These are phyloP conservation scores for Diplosphaera chodatii DNA, from an alignment of 139 green algal genomes.

Conservation along the genomic window DNA sequence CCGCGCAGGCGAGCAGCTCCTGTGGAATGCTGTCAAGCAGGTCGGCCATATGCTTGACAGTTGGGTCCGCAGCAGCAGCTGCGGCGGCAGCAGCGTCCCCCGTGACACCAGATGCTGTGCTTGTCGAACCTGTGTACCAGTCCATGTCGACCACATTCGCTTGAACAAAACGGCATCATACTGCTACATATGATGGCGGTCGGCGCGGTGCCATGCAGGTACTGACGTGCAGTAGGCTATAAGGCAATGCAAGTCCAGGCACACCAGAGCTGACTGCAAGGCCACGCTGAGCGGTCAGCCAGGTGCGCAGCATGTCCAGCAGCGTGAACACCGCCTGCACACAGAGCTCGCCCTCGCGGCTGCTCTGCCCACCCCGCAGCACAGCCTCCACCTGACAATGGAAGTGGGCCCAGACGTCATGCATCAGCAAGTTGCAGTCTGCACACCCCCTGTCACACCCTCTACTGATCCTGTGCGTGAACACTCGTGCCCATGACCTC, in stretches of 20 bases:
- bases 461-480: too few species aligned
- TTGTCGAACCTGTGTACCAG: too few species aligned
- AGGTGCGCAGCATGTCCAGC: slow-evolving; percentile 74
- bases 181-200: too few species aligned
- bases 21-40: slow-evolving; percentile 60
- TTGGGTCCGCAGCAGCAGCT: not conserved
- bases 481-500: too few species aligned
- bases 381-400: slow-evolving; percentile 40
- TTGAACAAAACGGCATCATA: too few species aligned
- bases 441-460: too few species aligned
- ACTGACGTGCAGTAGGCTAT: too few species aligned
- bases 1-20: slow-evolving; percentile 51
- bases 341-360: slow-evolving; percentile 44
- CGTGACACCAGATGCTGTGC: not conserved
- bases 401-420: too few species aligned
- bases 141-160: too few species aligned
- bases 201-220: too few species aligned
- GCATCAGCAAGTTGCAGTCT: too few species aligned
- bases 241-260: too few species aligned
- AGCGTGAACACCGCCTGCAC: slow-evolving; percentile 77
- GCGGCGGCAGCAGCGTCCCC: not conserved
- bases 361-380: slow-evolving; percentile 15
- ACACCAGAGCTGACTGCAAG: not conserved
- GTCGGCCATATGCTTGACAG: slow-evolving; percentile 19
- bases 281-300: slow-evolving; percentile 33